phyloP scores from a whole-genome alignment of 306 rosid genomes.

The Sicyos edulis region DNA sequence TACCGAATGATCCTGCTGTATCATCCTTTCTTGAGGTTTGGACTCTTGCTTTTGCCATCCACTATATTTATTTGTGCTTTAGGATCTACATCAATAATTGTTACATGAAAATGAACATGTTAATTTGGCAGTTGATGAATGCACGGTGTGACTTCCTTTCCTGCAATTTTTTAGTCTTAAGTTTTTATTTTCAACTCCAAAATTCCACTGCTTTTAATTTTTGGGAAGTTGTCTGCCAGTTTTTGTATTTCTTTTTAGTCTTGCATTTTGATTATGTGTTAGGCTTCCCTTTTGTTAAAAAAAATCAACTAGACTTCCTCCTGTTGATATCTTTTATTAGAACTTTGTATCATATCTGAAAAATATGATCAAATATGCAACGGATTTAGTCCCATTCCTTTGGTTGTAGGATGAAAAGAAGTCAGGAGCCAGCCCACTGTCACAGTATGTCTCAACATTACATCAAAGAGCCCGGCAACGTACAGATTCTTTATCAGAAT shows the following conservation, averaged over 20 bases:
- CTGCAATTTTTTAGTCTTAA: not conserved
- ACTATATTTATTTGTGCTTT: not conserved
- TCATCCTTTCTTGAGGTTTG: conserved; percentile 72
- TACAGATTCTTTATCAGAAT: conserved; percentile 49
- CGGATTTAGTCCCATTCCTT: not conserved
- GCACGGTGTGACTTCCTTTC: not conserved
- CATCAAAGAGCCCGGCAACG: conserved; percentile 61
- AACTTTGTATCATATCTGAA: not conserved
- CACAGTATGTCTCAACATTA: conserved; percentile 41
- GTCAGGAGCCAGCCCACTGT: conserved; percentile 55
- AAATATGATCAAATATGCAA: not conserved
- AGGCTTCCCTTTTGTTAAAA: not conserved
- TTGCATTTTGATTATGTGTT: not conserved
- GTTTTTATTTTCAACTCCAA: not conserved
- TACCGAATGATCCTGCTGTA: conserved; percentile 61
- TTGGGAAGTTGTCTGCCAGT: not conserved
- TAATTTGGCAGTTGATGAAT: not conserved
- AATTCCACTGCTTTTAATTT: not conserved
- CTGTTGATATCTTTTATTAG: not conserved
- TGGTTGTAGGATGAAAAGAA: conserved; percentile 59
- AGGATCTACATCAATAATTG: not conserved
- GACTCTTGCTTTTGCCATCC: conserved; percentile 6
- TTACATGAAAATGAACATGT: not conserved
- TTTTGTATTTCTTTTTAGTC: not conserved
- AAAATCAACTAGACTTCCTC: not conserved